Conservation (phyloP, 164 flowering plant species). For the Sedum album region DNA sequence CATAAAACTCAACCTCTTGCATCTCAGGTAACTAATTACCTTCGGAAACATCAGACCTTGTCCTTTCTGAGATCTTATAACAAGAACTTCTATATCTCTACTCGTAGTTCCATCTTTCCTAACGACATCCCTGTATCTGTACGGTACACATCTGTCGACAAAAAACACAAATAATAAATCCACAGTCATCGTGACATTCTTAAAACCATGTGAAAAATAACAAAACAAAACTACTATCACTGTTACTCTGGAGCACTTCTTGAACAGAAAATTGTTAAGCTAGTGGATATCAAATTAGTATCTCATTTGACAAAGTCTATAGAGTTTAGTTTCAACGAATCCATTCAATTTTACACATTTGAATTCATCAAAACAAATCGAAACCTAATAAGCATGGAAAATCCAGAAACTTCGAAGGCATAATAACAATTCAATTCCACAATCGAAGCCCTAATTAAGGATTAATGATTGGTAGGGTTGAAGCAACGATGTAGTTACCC, state of each 20-base stretch:
- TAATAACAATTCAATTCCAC: too few species aligned
- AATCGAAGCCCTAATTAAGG: background rate
- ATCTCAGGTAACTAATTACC: slow-evolving; percentile 6
- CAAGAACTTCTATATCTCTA: slow-evolving; percentile 2
- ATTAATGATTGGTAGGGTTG: background rate
- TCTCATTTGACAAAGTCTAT: too few species aligned
- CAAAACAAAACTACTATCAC: too few species aligned
- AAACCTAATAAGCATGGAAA: too few species aligned
- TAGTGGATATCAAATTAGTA: too few species aligned
- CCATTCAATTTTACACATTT: too few species aligned
- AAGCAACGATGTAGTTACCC: background rate
- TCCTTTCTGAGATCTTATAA: slow-evolving; percentile 1
- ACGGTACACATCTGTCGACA: background rate
- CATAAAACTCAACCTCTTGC: background rate
- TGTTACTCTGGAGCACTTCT: too few species aligned
- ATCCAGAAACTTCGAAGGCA: too few species aligned
- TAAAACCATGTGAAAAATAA: background rate
- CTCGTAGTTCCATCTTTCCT: background rate
- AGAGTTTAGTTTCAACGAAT: too few species aligned
- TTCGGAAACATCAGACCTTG: slow-evolving; percentile 3
- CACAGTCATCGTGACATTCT: background rate
- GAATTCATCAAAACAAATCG: too few species aligned
- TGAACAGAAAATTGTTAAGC: too few species aligned
- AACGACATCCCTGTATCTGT: background rate
- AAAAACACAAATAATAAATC: background rate